A percentile compares a stretch with the other conserved stretches of the same genome.
phyloP scores from a whole-genome alignment of 371 early-diverging fungal species.

The Mortierella sp. region DNA sequence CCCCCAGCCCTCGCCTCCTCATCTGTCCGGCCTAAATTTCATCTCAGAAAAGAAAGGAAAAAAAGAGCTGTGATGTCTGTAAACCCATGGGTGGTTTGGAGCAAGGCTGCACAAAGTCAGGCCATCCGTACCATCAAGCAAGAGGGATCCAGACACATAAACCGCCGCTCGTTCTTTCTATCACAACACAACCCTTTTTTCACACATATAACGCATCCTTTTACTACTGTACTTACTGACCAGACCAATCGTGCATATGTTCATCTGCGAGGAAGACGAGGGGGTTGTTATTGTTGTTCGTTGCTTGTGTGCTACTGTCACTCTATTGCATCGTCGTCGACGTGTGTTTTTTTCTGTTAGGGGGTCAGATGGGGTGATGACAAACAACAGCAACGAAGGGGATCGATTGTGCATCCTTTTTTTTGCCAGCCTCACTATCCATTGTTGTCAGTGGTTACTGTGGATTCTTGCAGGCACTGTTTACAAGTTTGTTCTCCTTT shows the following conservation, averaged over 20 bases:
- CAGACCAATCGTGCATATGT: constrained; percentile 29
- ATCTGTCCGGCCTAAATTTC: background rate
- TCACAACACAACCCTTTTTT: background rate
- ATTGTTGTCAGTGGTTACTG: background rate
- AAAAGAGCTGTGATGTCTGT: background rate
- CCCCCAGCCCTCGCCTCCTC: background rate
- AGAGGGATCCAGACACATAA: background rate
- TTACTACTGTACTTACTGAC: too few species aligned
- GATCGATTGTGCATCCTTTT: constrained; percentile 5
- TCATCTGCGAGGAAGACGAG: background rate
- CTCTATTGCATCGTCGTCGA: background rate
- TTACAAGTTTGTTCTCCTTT: constrained; percentile 13
- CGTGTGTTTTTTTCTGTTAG: background rate
- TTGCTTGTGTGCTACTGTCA: background rate
- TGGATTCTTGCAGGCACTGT: too few species aligned
- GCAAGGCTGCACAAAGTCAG: background rate
- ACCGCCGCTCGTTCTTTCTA: background rate
- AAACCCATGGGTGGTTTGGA: background rate
- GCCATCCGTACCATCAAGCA: background rate
- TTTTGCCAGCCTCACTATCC: background rate
- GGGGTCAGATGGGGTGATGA: background rate
- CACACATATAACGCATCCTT: too few species aligned
- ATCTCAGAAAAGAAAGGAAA: constrained; percentile 1
- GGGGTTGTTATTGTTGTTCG: background rate
- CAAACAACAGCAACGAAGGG: background rate